phyloP scores from a whole-genome alignment of 2,329 filamentous ascomycete species.

The Diplodia intermedia region DNA sequence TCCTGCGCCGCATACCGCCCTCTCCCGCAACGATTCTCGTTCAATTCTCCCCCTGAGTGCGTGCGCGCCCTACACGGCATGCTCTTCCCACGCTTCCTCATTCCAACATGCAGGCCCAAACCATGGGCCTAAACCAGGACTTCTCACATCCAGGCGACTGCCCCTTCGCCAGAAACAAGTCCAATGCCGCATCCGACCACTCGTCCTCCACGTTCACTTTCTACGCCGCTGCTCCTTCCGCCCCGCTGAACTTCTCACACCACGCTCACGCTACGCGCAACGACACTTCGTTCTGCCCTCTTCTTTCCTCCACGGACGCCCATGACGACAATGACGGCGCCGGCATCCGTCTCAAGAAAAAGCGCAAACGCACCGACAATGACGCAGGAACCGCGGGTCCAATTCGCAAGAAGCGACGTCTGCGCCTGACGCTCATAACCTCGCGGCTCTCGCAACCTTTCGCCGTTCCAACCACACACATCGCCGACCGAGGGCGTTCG shows the following conservation, averaged over 20 bases:
- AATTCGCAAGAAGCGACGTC: constrained; percentile 67
- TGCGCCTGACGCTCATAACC: constrained; percentile 69
- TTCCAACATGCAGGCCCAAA: constrained; percentile 21
- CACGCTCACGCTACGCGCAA: constrained; percentile 46
- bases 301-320: constrained; percentile 32
- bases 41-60: constrained; percentile 8
- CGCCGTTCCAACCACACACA: constrained; percentile 72
- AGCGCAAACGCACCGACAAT: constrained; percentile 65
- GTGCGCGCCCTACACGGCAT: constrained; percentile 9
- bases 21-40: constrained; percentile 26
- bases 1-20: constrained; percentile 29
- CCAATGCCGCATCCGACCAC: constrained; percentile 26
- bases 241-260: constrained; percentile 37
- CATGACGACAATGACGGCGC: not conserved
- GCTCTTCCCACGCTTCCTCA: constrained; percentile 21
- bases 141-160: not conserved
- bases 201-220: constrained; percentile 45
- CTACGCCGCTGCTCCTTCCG: constrained; percentile 37
- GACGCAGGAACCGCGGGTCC: constrained; percentile 45
- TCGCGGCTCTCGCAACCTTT: constrained; percentile 73
- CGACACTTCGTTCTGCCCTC: not conserved
- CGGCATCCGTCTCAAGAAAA: constrained; percentile 31
- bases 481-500: constrained; percentile 65
- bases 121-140: constrained; percentile 8
- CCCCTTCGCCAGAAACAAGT: not conserved